Conservation (phyloP, 495 filamentous ascomycete species). For the Penicillium atrosanguineum region DNA sequence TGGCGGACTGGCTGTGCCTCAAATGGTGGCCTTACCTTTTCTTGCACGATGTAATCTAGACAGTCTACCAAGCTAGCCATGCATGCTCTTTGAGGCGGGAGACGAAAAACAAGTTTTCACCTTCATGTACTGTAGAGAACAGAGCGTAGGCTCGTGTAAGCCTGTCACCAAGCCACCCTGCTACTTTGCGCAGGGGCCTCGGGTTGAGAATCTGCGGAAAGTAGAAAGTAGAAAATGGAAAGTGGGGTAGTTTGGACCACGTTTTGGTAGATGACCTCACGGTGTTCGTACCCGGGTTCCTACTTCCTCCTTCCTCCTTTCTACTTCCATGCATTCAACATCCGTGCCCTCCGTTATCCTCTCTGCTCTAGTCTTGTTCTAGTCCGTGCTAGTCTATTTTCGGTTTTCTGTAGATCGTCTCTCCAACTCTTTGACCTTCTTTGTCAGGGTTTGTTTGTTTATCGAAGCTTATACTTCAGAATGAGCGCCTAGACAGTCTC, state of each 20-base stretch:
- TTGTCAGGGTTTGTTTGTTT: too few relatives aligned
- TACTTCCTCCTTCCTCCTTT: not conserved
- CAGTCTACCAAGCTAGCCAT: conserved; percentile 26
- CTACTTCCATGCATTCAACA: not conserved
- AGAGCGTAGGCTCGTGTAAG: not conserved
- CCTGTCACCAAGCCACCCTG: not conserved
- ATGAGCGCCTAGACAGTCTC: too few relatives aligned
- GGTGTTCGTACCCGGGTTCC: not conserved
- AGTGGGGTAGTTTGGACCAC: not conserved
- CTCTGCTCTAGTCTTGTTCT: too few relatives aligned
- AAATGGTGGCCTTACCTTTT: conserved; percentile 16
- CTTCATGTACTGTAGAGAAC: not conserved
- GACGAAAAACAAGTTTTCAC: not conserved
- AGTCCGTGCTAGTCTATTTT: too few relatives aligned
- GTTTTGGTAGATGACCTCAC: not conserved
- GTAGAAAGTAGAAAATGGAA: not conserved
- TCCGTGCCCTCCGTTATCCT: not conserved
- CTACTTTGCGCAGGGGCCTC: not conserved
- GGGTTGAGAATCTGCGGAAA: not conserved
- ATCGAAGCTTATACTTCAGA: too few relatives aligned
- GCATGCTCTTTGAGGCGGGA: conserved; percentile 13
- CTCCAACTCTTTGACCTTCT: too few relatives aligned
- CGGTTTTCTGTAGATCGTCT: too few relatives aligned
- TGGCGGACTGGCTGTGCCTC: conserved; percentile 8
- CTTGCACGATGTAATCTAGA: conserved; percentile 26